Evolutionary conservation across 2,329 filamentous ascomycete species (phyloP), one percentile per base, ranked within the genome.

Genomic region (Botrytis galanthina): DNA sequence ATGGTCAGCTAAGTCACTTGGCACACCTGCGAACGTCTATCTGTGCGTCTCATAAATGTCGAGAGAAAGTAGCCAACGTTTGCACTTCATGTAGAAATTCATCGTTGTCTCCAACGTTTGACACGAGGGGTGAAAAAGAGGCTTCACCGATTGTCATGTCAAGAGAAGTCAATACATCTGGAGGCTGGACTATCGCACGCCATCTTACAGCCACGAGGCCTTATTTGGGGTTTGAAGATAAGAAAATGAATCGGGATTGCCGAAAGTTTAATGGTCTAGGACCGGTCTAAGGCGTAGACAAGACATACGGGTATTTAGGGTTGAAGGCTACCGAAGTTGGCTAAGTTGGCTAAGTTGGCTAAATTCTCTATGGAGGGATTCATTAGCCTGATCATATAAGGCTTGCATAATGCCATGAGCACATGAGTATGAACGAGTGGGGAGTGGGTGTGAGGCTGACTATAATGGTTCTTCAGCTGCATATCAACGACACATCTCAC

Each of bases 181-280:
- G 57, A 48, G 73, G 44, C 71, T 60, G 68, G 73, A 73, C 73
- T 73, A 74, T 73, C 71, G 73, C 42, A 61, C 70, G 61, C 70
- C 70, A 74, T 68, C 9, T 48, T 71, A 67, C 37, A 69, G 74
- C 67, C 61, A 46, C 51, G 20, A 46, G 70, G 37, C 61, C 71
- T 51, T 71, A n/a, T 71, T 69, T 35, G 57, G 37, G 57, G 14
- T 35, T 42, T 37, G 35, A 35, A 48, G 42, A 44, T 62, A 39
- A 72, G 37, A 59, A 18, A 39, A 54, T 54, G 35, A 22, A 54
- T 35, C 46, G 64, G 14, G 12, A 39, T 29, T 29, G 29, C 26
- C 46, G 64, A 54, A n/a, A n/a, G 29, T 39, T 42, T 8, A 26
- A 29, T 42, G 8, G 16, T 39, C 10, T 68, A 4, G 16, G 29